Conservation (phyloP, 352 stramenopile genomes). For the Phytophthora cajani region DNA sequence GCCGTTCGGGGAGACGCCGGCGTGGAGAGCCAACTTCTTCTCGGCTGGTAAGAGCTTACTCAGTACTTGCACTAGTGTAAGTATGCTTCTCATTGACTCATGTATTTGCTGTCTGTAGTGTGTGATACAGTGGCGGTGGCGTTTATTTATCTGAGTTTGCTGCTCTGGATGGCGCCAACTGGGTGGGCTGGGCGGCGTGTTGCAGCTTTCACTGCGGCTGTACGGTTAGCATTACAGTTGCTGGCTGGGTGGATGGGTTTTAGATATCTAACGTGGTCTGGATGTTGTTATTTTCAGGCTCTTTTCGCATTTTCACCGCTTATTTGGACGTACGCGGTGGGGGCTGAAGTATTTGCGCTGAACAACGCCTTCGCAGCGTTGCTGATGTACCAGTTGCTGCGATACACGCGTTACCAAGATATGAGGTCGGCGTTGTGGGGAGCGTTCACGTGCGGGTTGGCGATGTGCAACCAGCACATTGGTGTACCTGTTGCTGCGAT, state of each 20-base stretch:
- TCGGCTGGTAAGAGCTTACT: slow-evolving; percentile 58
- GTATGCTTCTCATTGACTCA: background rate
- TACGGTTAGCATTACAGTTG: slow-evolving; percentile 18
- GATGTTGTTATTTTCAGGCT: slow-evolving; percentile 34
- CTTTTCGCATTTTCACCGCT: slow-evolving; percentile 94
- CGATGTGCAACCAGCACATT: slow-evolving; percentile 98
- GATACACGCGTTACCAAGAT: slow-evolving; percentile 43
- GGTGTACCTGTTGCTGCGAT: slow-evolving; percentile 67
- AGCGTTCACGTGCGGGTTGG: slow-evolving; percentile 91
- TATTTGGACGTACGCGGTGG: slow-evolving; percentile 95
- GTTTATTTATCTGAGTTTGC: slow-evolving; percentile 64
- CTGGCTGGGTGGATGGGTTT: slow-evolving; percentile 3
- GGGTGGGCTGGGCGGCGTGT: slow-evolving; percentile 28
- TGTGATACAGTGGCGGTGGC: slow-evolving; percentile 61
- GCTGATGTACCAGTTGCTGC: slow-evolving; percentile 69
- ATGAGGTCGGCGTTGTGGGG: slow-evolving; percentile 50
- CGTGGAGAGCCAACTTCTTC: slow-evolving; percentile 91
- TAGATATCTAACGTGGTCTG: background rate
- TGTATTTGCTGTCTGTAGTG: slow-evolving; percentile 28
- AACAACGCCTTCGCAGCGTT: slow-evolving; percentile 93
- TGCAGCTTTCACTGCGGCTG: slow-evolving; percentile 61
- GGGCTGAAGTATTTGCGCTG: slow-evolving; percentile 96
- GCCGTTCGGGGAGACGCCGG: slow-evolving; percentile 47
- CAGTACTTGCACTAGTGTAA: background rate
- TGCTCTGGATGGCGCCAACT: slow-evolving; percentile 50